phyloP scores from a whole-genome alignment of 352 stramenopile species.

The Phytophthora cactorum region DNA sequence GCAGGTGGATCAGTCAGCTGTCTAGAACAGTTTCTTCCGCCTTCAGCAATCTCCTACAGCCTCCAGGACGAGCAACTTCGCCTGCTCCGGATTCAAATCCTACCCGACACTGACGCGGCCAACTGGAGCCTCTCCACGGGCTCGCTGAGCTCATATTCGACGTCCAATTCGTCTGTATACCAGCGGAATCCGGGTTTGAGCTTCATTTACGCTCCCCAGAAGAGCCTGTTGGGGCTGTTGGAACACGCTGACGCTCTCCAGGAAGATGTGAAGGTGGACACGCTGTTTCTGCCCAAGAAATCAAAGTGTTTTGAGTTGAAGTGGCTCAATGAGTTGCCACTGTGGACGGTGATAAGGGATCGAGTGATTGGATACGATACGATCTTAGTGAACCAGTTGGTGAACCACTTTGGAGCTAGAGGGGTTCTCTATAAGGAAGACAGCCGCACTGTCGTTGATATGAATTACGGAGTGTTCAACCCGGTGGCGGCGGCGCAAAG shows the following conservation, averaged over 20 bases:
- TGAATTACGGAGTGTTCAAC: conserved; percentile 75
- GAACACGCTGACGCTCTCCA: conserved; percentile 40
- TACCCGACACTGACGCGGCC: conserved; percentile 14
- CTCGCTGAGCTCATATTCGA: conserved; percentile 8
- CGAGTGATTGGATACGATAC: conserved; percentile 88
- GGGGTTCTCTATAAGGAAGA: conserved; percentile 79
- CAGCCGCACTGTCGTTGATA: conserved; percentile 63
- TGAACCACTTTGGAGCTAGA: conserved; percentile 55
- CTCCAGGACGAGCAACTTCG: conserved; percentile 25
- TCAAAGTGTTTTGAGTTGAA: conserved; percentile 60
- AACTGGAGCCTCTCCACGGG: conserved; percentile 22
- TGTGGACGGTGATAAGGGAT: conserved; percentile 58
- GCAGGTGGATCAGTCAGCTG: conserved; percentile 35
- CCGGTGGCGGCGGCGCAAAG: conserved; percentile 28
- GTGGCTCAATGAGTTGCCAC: conserved; percentile 39
- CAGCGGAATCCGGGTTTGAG: conserved; percentile 35
- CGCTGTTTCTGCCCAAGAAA: conserved; percentile 42
- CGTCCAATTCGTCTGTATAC: background rate
- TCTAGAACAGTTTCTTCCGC: conserved; percentile 39
- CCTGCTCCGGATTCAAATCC: conserved; percentile 52
- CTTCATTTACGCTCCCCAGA: conserved; percentile 76
- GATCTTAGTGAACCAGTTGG: conserved; percentile 93
- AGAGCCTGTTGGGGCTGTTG: conserved; percentile 70
- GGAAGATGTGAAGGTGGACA: conserved; percentile 41
- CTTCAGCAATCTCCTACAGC: conserved; percentile 6